Conservation (phyloP, 176 grass and related monocot genomes). For the Chrysopogon serrulatus region DNA sequence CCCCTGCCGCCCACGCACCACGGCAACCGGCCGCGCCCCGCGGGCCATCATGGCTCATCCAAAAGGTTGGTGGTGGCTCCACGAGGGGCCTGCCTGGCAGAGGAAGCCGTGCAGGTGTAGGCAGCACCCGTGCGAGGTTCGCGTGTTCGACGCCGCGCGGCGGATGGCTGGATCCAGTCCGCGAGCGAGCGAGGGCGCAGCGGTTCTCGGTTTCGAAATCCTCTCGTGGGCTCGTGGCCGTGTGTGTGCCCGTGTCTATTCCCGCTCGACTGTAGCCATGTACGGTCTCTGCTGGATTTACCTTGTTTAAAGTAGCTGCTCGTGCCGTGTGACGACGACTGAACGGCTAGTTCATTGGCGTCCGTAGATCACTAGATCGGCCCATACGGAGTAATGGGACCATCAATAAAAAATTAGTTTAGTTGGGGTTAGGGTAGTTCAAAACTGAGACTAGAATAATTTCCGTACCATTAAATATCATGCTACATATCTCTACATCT, state of each 20-base stretch:
- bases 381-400: too few species aligned
- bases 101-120: not conserved
- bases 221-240: not conserved
- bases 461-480: too few species aligned
- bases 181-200: not conserved
- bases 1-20: not conserved
- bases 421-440: too few species aligned
- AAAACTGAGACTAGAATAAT: too few species aligned
- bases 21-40: not conserved
- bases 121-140: not conserved
- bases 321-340: too few species aligned
- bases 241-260: not conserved
- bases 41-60: not conserved
- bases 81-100: not conserved
- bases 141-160: slow-evolving; percentile 5
- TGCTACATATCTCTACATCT: too few species aligned
- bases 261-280: not conserved
- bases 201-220: not conserved
- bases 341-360: not conserved
- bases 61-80: not conserved
- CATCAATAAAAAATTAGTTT: too few species aligned
- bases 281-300: not conserved
- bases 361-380: too few species aligned
- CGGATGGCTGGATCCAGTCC: slow-evolving; percentile 22
- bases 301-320: not conserved